Evolutionary conservation across 164 flowering plant genomes (phyloP), one percentile per base, ranked within the genome.

Genomic region (Taxillus chinensis): DNA sequence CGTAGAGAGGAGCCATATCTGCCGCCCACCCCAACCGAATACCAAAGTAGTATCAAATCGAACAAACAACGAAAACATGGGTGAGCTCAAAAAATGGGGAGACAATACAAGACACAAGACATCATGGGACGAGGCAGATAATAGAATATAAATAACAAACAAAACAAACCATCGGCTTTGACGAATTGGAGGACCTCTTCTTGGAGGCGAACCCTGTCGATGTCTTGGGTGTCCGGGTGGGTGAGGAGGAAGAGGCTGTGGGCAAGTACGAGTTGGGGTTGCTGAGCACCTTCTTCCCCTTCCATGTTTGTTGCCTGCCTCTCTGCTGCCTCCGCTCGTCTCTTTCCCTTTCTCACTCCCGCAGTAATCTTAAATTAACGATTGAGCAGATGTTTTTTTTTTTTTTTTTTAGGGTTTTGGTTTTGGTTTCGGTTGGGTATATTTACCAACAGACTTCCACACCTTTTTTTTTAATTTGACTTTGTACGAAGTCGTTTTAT

Each of bases 1-100:
- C 89, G 52, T 82, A 93, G 13, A 86, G 74, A 4, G 89, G 75
- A 40, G 83, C 91, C 97, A 93, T 93, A 65, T 79, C 98, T 93
- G 70, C 69, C 61, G 39, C 51, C 17, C 45, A 55, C 14, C 13
- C 58, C 9, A 55, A 27, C 66, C 41, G 52, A 50, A 60, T 53
- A 54, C 8, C 27, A 4, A 2, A 56, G 60, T 0, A 5, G 41
- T 43, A 52, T 12, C 39, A 5, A 38, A 0, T 7, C 48, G 57
- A 40, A 4, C 10, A 5, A 7, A 8, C 10, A 55, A 14, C 17
- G 27, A 27, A 27, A 27, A 27, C 27, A 27, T 0, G 27, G 7
- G 37, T 40, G 43, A 41, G 46, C 4, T 5, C 5, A 16, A 14
- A 6, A 58, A 11, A 10, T 39, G 5, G 46, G 8, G 46, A 7